phyloP scores from a whole-genome alignment of 176 grass and related monocot species.

The Zea mays region Zm-B73-REFERENCE-NAM-5.0 NC_050105.1:25606501-25607000 shows the following conservation, averaged over 20 bases:
- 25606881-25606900: constrained; percentile 1
- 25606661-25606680: constrained; percentile 38
- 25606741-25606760: constrained; percentile 33
- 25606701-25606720: constrained; percentile 26
- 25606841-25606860: constrained; percentile 33
- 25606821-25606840: constrained; percentile 30
- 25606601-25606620: too few species aligned
- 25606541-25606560: too few species aligned
- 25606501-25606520: too few species aligned
- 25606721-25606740: constrained; percentile 31
- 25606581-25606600: neutral
- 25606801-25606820: constrained; percentile 14
- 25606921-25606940: constrained; percentile 28
- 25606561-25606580: too few species aligned
- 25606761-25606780: constrained; percentile 30
- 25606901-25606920: constrained; percentile 35
- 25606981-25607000: constrained; percentile 16
- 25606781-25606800: constrained; percentile 34
- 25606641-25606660: constrained; percentile 36
- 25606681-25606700: constrained; percentile 36
- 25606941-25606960: constrained; percentile 12
- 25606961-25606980: constrained; percentile 30
- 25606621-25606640: constrained; percentile 27
- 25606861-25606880: constrained; percentile 39
- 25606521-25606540: too few species aligned